Evolutionary conservation across 2,329 filamentous ascomycete genomes (phyloP).

Genomic region (Cladosporium velox): DNA sequence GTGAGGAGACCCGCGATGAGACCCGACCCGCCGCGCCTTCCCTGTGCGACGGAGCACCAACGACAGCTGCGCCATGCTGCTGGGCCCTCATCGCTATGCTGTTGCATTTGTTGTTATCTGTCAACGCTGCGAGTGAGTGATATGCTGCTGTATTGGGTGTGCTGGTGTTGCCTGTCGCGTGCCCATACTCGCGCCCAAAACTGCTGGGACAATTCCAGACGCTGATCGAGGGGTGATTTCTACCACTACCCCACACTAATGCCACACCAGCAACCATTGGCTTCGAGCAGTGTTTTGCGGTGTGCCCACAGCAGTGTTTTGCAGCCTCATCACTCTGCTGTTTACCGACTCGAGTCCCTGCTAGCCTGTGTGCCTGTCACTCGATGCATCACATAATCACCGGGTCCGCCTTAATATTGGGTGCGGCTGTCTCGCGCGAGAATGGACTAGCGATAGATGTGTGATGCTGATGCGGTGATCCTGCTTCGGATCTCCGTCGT

Average conservation of each 20-base stretch:
- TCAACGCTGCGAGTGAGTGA: neutral
- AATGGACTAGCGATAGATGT: neutral
- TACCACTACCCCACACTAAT: constrained; percentile 2
- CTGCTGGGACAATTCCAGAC: neutral
- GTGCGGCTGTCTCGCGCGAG: neutral
- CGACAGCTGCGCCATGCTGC: constrained; percentile 5
- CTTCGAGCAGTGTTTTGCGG: neutral
- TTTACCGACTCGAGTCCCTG: neutral
- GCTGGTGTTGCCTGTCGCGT: neutral
- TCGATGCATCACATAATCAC: neutral
- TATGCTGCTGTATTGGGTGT: neutral
- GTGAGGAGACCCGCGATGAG: constrained; percentile 18
- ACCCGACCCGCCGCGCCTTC: constrained; percentile 7
- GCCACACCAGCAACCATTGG: constrained; percentile 6
- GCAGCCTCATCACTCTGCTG: neutral
- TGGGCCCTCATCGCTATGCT: constrained; percentile 12
- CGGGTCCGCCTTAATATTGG: neutral
- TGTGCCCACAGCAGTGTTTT: neutral
- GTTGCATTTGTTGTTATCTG: neutral
- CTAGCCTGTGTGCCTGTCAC: neutral
- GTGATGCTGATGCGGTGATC: neutral
- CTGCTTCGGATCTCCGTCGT: constrained; percentile 14
- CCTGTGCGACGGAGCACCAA: constrained; percentile 10
- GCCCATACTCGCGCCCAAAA: neutral
- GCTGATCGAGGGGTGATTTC: neutral